Evolutionary conservation across 495 filamentous ascomycete genomes (phyloP).

Genomic region (Geopyxis carbonaria): DNA sequence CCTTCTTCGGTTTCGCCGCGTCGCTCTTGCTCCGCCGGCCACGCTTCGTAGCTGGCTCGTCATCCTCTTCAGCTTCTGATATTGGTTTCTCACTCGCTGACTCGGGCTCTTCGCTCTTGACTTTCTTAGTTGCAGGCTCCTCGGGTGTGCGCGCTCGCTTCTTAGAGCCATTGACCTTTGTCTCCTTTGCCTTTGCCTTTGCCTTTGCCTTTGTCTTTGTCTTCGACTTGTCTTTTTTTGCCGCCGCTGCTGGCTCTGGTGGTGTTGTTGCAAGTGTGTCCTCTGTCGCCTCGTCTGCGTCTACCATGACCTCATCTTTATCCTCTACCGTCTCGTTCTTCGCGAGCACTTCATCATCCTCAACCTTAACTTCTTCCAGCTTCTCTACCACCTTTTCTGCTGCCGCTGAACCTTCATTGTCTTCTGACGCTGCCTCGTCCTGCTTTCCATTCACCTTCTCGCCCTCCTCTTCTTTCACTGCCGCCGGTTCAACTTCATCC

Average conservation of each 20-base stretch:
- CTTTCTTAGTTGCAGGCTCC: slow-evolving; percentile 16
- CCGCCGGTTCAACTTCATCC: background rate
- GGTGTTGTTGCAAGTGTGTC: slow-evolving; percentile 6
- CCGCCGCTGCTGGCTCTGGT: slow-evolving; percentile 1
- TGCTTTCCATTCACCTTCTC: slow-evolving; percentile 3
- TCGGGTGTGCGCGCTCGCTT: too few relatives aligned
- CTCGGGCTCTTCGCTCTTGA: slow-evolving; percentile 7
- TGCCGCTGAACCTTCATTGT: slow-evolving; percentile 1
- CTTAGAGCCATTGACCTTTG: slow-evolving; percentile 23
- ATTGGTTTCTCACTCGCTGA: slow-evolving; percentile 13
- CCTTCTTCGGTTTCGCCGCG: slow-evolving; percentile 24
- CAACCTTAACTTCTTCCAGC: slow-evolving; percentile 4
- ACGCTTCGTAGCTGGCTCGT: slow-evolving; percentile 16
- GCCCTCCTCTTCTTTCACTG: slow-evolving; percentile 6
- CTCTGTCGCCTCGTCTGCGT: slow-evolving; percentile 10
- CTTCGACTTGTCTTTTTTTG: slow-evolving; percentile 15
- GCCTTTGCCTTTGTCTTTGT: slow-evolving; percentile 4
- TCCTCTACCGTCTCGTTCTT: slow-evolving; percentile 1
- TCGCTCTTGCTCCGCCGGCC: slow-evolving; percentile 17
- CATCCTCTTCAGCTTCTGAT: slow-evolving; percentile 21
- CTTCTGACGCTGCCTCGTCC: slow-evolving; percentile 5
- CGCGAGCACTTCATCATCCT: slow-evolving; percentile 22
- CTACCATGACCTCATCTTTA: slow-evolving; percentile 9
- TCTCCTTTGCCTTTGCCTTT: slow-evolving; percentile 6
- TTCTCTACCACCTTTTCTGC: slow-evolving; percentile 7